phyloP scores from a whole-genome alignment of 192 early-diverging fungal species.

The Coemansia sp. region DNA sequence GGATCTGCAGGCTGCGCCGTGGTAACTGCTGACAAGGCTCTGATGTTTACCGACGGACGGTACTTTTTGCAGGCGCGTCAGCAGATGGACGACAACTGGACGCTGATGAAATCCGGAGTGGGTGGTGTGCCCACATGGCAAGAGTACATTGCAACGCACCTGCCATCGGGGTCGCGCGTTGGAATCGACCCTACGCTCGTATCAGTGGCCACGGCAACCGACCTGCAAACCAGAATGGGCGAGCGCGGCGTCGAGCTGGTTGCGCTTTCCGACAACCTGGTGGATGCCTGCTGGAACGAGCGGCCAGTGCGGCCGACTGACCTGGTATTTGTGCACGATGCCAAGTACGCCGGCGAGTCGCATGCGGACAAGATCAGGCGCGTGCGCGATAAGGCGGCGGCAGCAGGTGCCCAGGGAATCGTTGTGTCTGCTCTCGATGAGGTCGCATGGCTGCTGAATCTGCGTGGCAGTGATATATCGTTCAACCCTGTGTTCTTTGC shows the following conservation, averaged over 20 bases:
- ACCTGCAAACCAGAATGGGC: constrained; percentile 57
- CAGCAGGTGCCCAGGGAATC: constrained; percentile 67
- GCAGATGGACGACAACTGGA: constrained; percentile 93
- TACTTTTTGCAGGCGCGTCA: constrained; percentile 95
- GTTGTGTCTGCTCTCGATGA: constrained; percentile 91
- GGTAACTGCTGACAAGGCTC: constrained; percentile 72
- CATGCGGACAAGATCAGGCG: constrained; percentile 66
- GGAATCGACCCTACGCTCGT: constrained; percentile 91
- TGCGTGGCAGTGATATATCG: constrained; percentile 92
- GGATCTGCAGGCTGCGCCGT: constrained; percentile 98
- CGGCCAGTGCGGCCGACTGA: constrained; percentile 71
- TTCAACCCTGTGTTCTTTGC: constrained; percentile 98
- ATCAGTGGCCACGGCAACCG: constrained; percentile 61
- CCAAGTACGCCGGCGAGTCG: constrained; percentile 65
- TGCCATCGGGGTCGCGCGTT: constrained; percentile 74
- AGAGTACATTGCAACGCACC: constrained; percentile 75
- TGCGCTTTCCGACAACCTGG: constrained; percentile 72
- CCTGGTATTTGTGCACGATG: constrained; percentile 61
- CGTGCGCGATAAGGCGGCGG: constrained; percentile 65
- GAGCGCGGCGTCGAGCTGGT: constrained; percentile 61
- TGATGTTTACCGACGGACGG: constrained; percentile 95
- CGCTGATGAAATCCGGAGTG: constrained; percentile 88
- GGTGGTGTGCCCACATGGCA: constrained; percentile 86
- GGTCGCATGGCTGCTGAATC: constrained; percentile 95
- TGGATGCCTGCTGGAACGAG: constrained; percentile 81